These are phyloP conservation scores for Colletotrichum chlorophyti DNA, from an alignment of 2,329 filamentous ascomycete species.

Conservation along the genomic window DNA sequence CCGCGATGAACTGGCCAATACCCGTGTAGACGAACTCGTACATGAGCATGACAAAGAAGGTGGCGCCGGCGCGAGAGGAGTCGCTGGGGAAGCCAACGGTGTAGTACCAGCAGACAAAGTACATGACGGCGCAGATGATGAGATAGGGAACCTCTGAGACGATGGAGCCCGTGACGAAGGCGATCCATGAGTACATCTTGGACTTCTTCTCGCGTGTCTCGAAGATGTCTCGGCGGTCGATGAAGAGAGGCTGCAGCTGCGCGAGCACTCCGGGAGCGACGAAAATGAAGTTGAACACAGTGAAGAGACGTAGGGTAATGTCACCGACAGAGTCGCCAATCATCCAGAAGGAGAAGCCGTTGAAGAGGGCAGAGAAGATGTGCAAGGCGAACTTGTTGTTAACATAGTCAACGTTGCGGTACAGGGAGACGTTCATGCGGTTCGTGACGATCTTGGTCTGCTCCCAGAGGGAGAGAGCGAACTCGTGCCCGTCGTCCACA, in stretches of 20 bases:
- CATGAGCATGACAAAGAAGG: conserved; percentile 60
- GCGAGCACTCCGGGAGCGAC: conserved; percentile 64
- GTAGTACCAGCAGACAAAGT: conserved; percentile 65
- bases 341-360: conserved; percentile 68
- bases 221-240: conserved; percentile 62
- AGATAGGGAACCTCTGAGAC: conserved; percentile 56
- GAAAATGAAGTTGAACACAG: conserved; percentile 69
- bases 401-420: conserved; percentile 70
- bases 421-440: conserved; percentile 69
- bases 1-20: conserved; percentile 69
- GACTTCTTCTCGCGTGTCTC: conserved; percentile 66
- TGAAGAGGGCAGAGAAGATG: conserved; percentile 61
- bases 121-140: conserved; percentile 50
- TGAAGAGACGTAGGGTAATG: conserved; percentile 62
- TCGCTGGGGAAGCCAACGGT: conserved; percentile 57
- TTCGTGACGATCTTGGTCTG: conserved; percentile 70
- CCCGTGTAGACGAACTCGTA: conserved; percentile 68
- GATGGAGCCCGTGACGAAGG: conserved; percentile 61
- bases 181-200: conserved; percentile 66
- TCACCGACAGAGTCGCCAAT: conserved; percentile 58
- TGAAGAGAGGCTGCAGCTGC: conserved; percentile 65
- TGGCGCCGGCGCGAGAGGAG: conserved; percentile 55
- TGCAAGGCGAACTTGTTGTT: conserved; percentile 69
- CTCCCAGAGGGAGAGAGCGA: conserved; percentile 69
- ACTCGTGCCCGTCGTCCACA: conserved; percentile 67